phyloP scores from a whole-genome alignment of 306 rosid genomes.

The Malus fusca region DNA sequence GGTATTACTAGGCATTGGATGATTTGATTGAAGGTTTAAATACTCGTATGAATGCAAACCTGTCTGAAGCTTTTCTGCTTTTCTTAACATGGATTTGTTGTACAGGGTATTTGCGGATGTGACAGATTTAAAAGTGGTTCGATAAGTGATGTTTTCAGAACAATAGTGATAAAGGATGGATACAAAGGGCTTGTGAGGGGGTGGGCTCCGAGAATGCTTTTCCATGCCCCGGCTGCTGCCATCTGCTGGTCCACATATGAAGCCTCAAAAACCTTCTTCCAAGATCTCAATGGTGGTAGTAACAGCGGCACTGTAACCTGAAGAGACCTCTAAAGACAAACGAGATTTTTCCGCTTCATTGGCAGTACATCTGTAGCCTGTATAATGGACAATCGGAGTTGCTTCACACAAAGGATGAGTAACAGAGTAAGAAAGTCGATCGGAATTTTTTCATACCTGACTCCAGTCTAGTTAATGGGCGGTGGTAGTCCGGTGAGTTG shows the following conservation, averaged over 20 bases:
- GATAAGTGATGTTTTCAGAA: conserved; percentile 55
- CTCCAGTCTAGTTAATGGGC: conserved; percentile 18
- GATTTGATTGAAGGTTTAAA: not conserved
- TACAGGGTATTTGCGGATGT: conserved; percentile 93
- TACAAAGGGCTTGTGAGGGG: conserved; percentile 83
- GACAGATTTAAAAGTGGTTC: conserved; percentile 86
- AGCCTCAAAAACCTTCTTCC: conserved; percentile 75
- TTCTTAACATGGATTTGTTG: conserved; percentile 18
- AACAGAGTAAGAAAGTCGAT: conserved; percentile 8
- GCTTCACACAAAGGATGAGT: conserved; percentile 6
- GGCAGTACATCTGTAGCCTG: conserved; percentile 8
- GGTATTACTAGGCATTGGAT: not conserved
- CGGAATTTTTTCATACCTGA: conserved; percentile 16
- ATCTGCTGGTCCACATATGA: conserved; percentile 98
- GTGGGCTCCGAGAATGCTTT: conserved; percentile 95
- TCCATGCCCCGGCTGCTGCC: conserved; percentile 98
- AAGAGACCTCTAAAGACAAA: conserved; percentile 1
- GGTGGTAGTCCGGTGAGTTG: conserved; percentile 11
- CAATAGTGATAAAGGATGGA: conserved; percentile 79
- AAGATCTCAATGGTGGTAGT: conserved; percentile 39
- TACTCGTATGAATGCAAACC: not conserved
- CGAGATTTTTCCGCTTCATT: conserved; percentile 23
- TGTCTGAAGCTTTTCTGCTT: not conserved
- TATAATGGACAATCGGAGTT: not conserved
- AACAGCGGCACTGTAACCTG: conserved; percentile 36